Conservation (phyloP, 495 filamentous ascomycete genomes). For the Xylaria intraflava region DNA sequence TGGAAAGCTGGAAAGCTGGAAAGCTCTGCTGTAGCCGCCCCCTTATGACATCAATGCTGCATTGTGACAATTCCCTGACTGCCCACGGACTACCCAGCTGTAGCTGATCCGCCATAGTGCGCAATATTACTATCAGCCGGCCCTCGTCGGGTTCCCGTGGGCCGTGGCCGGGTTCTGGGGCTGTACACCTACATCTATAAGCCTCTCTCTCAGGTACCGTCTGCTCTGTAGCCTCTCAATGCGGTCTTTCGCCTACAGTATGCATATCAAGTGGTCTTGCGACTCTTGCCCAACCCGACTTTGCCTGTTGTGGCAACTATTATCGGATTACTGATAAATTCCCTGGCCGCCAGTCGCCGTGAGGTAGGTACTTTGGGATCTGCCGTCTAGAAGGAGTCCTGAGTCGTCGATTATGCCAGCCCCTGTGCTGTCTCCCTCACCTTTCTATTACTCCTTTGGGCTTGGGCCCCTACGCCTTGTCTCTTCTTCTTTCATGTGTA, state of each 20-base stretch:
- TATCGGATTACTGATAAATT: background rate
- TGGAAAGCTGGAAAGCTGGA: too few relatives aligned
- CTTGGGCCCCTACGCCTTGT: slow-evolving; percentile 2
- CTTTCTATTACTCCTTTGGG: slow-evolving; percentile 12
- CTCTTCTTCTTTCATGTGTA: slow-evolving; percentile 8
- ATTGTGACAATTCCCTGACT: background rate
- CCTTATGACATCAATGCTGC: background rate
- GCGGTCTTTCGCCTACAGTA: background rate
- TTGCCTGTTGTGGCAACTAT: slow-evolving; percentile 2
- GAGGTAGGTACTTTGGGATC: background rate
- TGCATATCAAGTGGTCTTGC: slow-evolving; percentile 7
- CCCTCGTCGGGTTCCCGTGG: background rate
- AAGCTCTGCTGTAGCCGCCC: too few relatives aligned
- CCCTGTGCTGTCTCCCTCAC: slow-evolving; percentile 12
- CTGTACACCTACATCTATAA: slow-evolving; percentile 2
- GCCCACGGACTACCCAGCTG: too few relatives aligned
- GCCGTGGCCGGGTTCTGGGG: slow-evolving; percentile 10
- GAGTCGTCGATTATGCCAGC: slow-evolving; percentile 2
- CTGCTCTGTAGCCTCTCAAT: background rate
- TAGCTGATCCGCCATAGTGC: background rate
- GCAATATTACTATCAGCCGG: slow-evolving; percentile 1
- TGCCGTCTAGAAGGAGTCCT: slow-evolving; percentile 3
- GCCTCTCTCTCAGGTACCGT: background rate
- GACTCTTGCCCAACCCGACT: slow-evolving; percentile 8
- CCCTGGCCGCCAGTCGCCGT: background rate